phyloP scores from a whole-genome alignment of 495 filamentous ascomycete genomes.

The Chaetomium cochliodes region DNA sequence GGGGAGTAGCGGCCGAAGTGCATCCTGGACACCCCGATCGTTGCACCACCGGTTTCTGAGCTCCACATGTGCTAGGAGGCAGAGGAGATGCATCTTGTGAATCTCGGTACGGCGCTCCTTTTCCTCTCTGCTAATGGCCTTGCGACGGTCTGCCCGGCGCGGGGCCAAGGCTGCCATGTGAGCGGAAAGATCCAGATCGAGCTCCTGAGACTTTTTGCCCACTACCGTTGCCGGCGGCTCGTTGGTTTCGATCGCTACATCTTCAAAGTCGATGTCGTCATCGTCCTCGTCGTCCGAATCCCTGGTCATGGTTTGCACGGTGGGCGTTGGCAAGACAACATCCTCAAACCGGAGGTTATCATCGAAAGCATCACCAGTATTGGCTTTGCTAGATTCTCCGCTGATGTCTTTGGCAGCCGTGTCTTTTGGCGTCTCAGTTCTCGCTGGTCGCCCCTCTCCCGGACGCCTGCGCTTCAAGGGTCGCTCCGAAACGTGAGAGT shows the following conservation, averaged over 20 bases:
- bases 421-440: not conserved
- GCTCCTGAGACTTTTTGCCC: conserved; percentile 51
- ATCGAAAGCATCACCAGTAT: conserved; percentile 33
- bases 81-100: conserved; percentile 85
- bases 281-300: conserved; percentile 38
- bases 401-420: conserved; percentile 13
- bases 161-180: conserved; percentile 42
- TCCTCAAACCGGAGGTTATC: conserved; percentile 42
- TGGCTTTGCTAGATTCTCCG: not conserved
- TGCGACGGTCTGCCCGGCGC: conserved; percentile 49
- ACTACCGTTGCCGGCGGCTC: conserved; percentile 22
- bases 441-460: conserved; percentile 35
- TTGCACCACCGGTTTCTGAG: conserved; percentile 88
- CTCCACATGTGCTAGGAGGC: conserved; percentile 71
- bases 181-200: conserved; percentile 56
- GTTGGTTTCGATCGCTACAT: conserved; percentile 36
- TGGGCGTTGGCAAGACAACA: conserved; percentile 33
- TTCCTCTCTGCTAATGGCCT: conserved; percentile 66
- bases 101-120: conserved; percentile 68
- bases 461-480: conserved; percentile 45
- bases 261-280: conserved; percentile 35
- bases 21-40: conserved; percentile 60
- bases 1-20: conserved; percentile 59
- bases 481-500: conserved; percentile 25
- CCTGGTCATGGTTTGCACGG: conserved; percentile 30